Conservation (phyloP, 2,329 filamentous ascomycete genomes). For the Cryphonectria parasitica region DNA sequence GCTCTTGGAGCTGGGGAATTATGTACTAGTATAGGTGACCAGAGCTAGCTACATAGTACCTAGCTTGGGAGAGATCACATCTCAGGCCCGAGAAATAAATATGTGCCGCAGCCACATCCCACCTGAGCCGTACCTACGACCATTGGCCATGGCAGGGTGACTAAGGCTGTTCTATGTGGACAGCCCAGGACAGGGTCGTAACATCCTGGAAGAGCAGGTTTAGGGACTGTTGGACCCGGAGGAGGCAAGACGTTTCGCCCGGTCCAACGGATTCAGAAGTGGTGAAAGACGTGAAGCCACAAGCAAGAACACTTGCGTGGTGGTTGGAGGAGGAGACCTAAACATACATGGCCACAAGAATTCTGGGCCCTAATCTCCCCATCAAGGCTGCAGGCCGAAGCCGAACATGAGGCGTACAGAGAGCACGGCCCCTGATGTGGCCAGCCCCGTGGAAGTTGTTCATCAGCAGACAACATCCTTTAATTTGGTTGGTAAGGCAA, state of each 20-base stretch:
- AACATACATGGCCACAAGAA: background rate
- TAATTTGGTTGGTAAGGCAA: background rate
- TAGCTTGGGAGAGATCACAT: background rate
- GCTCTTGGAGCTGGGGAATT: background rate
- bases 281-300: background rate
- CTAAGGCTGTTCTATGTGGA: background rate
- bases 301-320: background rate
- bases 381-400: background rate
- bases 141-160: background rate
- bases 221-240: background rate
- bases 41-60: background rate
- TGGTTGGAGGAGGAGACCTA: background rate
- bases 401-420: background rate
- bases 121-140: background rate
- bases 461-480: background rate
- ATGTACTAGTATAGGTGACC: background rate
- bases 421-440: background rate
- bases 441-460: background rate
- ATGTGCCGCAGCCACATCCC: background rate
- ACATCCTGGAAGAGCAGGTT: background rate
- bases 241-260: background rate
- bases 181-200: background rate
- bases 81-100: background rate
- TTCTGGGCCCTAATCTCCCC: background rate
- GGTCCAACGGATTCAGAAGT: background rate